These are phyloP conservation scores for Ustilago cynodontis DNA, from an alignment of 1,284 basidiomycete genomes.

Conservation along the genomic window DNA sequence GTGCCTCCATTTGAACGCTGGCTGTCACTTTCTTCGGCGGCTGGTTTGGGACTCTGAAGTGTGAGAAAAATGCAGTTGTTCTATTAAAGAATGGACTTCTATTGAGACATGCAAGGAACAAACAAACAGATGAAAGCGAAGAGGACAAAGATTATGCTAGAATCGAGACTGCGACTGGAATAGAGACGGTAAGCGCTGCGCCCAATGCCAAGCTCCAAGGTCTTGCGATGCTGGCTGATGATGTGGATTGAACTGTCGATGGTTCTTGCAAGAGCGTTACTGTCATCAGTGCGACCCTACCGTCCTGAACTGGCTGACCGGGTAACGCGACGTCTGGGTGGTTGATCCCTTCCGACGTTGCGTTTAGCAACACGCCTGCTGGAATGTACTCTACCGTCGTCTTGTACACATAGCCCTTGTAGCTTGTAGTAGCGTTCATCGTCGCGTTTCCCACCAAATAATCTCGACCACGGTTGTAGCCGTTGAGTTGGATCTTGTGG, in stretches of 20 bases:
- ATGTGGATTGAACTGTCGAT: background rate
- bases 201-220: background rate
- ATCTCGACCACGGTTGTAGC: constrained; percentile 74
- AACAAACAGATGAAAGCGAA: background rate
- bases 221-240: background rate
- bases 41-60: background rate
- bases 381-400: constrained; percentile 63
- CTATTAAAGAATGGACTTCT: background rate
- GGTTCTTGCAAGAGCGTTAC: constrained; percentile 72
- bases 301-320: constrained; percentile 80
- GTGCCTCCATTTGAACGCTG: too few relatives aligned
- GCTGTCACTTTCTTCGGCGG: too few relatives aligned
- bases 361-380: constrained; percentile 66
- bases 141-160: background rate
- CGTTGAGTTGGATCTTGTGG: constrained; percentile 58
- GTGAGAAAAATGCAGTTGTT: background rate
- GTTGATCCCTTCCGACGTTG: constrained; percentile 77
- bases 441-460: constrained; percentile 74
- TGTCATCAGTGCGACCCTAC: constrained; percentile 83
- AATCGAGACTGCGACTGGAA: background rate
- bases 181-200: background rate
- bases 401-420: constrained; percentile 51
- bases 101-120: background rate
- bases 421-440: constrained; percentile 36
- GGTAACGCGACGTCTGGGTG: constrained; percentile 74